phyloP scores from a whole-genome alignment of 768 basidiomycete genomes.

The Lactarius sanguifluus region DNA sequence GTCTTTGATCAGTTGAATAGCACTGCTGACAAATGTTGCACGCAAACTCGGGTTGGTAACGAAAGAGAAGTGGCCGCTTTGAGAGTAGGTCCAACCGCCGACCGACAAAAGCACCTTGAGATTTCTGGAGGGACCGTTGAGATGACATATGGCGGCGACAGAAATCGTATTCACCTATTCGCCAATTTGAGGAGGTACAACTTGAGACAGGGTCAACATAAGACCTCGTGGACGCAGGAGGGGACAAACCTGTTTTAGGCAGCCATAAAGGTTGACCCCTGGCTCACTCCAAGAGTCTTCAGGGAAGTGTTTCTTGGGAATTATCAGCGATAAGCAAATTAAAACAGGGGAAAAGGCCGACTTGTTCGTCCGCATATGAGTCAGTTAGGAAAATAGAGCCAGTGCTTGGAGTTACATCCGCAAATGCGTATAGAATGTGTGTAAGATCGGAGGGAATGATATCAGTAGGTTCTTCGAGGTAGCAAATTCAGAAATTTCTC shows the following conservation, averaged over 20 bases:
- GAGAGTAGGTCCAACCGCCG: constrained; percentile 71
- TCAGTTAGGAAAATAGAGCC: constrained; percentile 70
- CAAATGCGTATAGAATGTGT: constrained; percentile 80
- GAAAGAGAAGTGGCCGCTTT: constrained; percentile 65
- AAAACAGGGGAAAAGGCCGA: constrained; percentile 30
- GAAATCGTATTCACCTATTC: constrained; percentile 40
- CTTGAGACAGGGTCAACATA: constrained; percentile 26
- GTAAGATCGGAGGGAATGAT: constrained; percentile 61
- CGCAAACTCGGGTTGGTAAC: constrained; percentile 52
- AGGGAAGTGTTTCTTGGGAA: constrained; percentile 62
- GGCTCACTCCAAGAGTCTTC: constrained; percentile 71
- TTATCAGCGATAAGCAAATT: constrained; percentile 24
- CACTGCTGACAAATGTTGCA: constrained; percentile 56
- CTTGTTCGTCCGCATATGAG: constrained; percentile 70
- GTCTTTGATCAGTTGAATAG: constrained; percentile 65
- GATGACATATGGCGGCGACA: not conserved
- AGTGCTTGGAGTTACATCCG: constrained; percentile 60
- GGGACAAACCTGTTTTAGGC: constrained; percentile 65
- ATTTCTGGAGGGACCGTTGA: constrained; percentile 35
- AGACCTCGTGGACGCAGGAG: not conserved
- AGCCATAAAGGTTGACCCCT: constrained; percentile 80
- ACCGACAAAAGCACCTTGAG: constrained; percentile 54
- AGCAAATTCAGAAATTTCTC: constrained; percentile 3
- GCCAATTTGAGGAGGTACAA: constrained; percentile 58
- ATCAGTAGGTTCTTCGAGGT: constrained; percentile 56